Base-by-base conservation (phyloP, 2,329 filamentous ascomycete species). In the Cladosporium sp. region DNA sequence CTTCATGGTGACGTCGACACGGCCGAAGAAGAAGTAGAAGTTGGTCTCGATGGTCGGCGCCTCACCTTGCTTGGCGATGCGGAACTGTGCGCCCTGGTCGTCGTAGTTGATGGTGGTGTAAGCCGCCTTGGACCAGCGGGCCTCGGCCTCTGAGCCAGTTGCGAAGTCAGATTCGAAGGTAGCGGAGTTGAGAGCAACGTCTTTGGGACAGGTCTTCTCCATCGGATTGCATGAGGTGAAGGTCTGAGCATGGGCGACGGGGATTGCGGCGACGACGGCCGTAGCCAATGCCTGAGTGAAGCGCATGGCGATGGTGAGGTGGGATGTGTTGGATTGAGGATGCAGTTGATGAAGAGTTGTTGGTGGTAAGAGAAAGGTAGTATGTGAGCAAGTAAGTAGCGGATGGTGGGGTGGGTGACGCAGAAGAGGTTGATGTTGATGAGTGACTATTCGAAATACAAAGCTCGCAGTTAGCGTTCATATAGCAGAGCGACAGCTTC, bases 181-280 rank as follows among this genome's bases (percentile, higher is more conserved):
- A 31, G 68, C 76, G 62, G 86, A 86, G 65, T 89, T 87, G 21
- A 96, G 84, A 14, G 91, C 93, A 2, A 87, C 83, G 76, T 95
- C 85, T 49, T 87, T 77, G 1, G 90, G 87, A 76, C 93, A 96
- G 52, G 84, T 87, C 67, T 80, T 78, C 69, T 92, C 85, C 73
- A 89, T 83, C 5, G 94, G 93, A 74, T 96, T 89, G 82, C 93
- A 98, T 50, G 83, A 77, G 8, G 91, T 92, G 65, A 79, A 87
- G 35, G 93, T 92, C 78, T 97, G 94, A 58, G 90, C 92, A 44
- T 83, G 70, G 57, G 82, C 81, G 52, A 85, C 77, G 64, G 84
- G 78, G 31, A 81, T 71, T n/a, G 78, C 70, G n/a, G 66, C 67
- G 50, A 77, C 75, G 35, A 78, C 64, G 33, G 77, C 73, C 66